Percentiles rank a stretch among this genome's conserved stretches.
These are phyloP conservation scores for Cryptococcus floricola DNA, from an alignment of 1,284 basidiomycete species.

Conservation along the genomic window DNA sequence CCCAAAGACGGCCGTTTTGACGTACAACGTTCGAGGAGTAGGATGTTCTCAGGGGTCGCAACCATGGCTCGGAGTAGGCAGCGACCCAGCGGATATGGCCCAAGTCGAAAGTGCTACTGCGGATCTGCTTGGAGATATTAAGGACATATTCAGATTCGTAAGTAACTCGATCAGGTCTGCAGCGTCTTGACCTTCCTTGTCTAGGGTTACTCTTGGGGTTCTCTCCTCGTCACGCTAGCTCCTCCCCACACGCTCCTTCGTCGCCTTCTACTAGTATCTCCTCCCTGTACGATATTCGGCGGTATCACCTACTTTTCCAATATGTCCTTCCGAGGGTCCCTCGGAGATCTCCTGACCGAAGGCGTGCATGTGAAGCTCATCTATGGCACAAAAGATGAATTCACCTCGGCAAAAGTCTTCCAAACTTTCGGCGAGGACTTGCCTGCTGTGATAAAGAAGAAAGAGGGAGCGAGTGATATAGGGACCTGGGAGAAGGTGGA, in stretches of 20 bases:
- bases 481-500: conserved; percentile 13
- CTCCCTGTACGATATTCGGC: conserved; percentile 33
- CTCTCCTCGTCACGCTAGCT: conserved; percentile 18
- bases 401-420: conserved; percentile 26
- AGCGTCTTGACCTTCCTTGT: background rate
- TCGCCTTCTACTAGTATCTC: conserved; percentile 35
- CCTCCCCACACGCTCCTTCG: conserved; percentile 9
- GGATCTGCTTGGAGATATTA: conserved; percentile 16
- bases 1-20: conserved; percentile 24
- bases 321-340: conserved; percentile 18
- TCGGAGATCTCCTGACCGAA: conserved; percentile 8
- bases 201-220: conserved; percentile 46
- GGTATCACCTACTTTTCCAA: conserved; percentile 24
- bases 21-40: conserved; percentile 40
- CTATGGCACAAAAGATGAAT: conserved; percentile 35
- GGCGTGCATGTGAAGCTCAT: conserved; percentile 21
- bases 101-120: conserved; percentile 26
- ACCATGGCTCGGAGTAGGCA: conserved; percentile 24
- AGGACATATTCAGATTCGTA: conserved; percentile 22
- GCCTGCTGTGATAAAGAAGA: background rate
- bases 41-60: conserved; percentile 29
- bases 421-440: conserved; percentile 5
- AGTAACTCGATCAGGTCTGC: background rate
- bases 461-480: background rate
- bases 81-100: conserved; percentile 31